Base-by-base conservation (phyloP, 2,329 filamentous ascomycete species). In the Aspergillus amoenus region DNA sequence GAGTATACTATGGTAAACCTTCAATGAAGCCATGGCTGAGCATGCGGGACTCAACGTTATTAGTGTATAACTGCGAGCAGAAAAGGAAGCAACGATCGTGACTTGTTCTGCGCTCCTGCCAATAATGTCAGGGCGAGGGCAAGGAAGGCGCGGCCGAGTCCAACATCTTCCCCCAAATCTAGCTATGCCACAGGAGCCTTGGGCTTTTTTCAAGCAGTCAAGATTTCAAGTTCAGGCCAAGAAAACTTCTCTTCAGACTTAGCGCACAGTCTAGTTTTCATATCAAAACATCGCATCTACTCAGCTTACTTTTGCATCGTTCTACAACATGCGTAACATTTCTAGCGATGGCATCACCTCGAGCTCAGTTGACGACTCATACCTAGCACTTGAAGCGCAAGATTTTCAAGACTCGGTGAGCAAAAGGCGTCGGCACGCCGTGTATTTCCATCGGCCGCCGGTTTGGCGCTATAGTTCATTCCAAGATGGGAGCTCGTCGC, bases 371-470 rank as follows among this genome's bases (percentile, higher is more conserved):
- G 22, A 41, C 1, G 37, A 46, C 44, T 54, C 50, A 30, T 54
- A 45, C 13, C 12, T 44, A 7, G 40, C 48, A 17, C 42, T 50
- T 4, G 48, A 32, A 11, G 13, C 55, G 18, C 58, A 60, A 8
- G 61, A 50, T 15, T 49, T 61, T 8, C 58, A 62, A 17, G 66
- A 65, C 45, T 68, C 68, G 8, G 55, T 70, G 32, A 51, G 60
- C 22, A 58, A 46, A 43, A 64, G 56, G 48, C 66, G 70, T 57
- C 68, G 71, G 21, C 70, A 68, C 56, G 69, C 63, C 1, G 64
- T 70, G 45, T 73, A 74, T 52, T 66, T 69, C 46, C 62, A 67
- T 55, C 65, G 70, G 18, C 70, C 70, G 32, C 67, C 70, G 1
- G 65, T 72, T 12, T 70, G 66, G 64, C 62, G 53, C 37, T 59